These are phyloP conservation scores for Aaosphaeria arxii DNA, from an alignment of 2,329 filamentous ascomycete genomes.

Conservation along the genomic window DNA sequence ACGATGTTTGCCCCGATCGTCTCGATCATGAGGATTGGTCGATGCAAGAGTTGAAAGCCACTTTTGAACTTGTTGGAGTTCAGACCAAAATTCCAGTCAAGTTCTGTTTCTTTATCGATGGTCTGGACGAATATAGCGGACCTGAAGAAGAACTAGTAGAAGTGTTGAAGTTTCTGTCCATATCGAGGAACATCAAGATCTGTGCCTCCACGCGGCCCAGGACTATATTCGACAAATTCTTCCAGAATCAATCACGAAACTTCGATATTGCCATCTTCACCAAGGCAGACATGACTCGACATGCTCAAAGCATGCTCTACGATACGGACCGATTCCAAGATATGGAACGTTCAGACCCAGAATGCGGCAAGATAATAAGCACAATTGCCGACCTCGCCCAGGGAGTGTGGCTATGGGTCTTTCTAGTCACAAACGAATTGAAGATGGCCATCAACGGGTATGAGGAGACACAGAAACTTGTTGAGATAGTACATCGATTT, in stretches of 20 bases:
- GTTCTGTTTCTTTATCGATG: constrained; percentile 14
- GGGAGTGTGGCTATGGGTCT: constrained; percentile 14
- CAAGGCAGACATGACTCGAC: constrained; percentile 8
- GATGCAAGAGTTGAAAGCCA: constrained; percentile 3
- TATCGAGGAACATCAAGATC: constrained; percentile 10
- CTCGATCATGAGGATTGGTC: constrained; percentile 8
- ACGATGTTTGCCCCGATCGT: neutral
- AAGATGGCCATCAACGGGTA: constrained; percentile 5
- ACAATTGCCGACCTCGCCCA: constrained; percentile 2
- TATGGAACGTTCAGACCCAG: neutral
- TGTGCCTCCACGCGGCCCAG: constrained; percentile 19
- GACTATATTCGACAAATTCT: constrained; percentile 5
- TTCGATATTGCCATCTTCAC: constrained; percentile 10
- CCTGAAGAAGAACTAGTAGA: constrained; percentile 10
- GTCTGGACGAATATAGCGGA: constrained; percentile 10
- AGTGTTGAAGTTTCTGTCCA: constrained; percentile 4
- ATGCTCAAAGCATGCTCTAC: constrained; percentile 3
- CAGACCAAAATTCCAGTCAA: neutral
- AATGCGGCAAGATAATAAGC: constrained; percentile 1
- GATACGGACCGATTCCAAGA: neutral
- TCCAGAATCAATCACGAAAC: constrained; percentile 1
- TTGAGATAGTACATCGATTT: constrained; percentile 3
- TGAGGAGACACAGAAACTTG: constrained; percentile 2
- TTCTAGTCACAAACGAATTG: constrained; percentile 6
- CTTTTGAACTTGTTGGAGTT: constrained; percentile 1